These are phyloP conservation scores for Pseudopyrenochaeta lycopersici DNA, from an alignment of 2,329 filamentous ascomycete genomes.

Conservation along the genomic window DNA sequence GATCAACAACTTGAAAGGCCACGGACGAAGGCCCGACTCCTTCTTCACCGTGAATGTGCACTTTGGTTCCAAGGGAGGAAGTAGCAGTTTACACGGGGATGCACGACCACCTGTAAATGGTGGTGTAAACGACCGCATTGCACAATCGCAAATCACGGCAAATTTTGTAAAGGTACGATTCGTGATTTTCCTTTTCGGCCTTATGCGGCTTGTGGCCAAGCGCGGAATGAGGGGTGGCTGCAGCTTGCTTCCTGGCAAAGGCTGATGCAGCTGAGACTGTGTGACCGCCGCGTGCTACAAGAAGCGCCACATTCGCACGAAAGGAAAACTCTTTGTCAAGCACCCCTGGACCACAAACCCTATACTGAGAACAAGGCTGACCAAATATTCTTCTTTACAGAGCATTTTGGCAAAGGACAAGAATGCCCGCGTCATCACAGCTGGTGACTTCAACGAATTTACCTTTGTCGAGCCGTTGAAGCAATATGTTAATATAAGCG, in stretches of 20 bases:
- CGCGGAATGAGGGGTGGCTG: conserved; percentile 23
- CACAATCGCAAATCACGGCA: conserved; percentile 68
- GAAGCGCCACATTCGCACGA: conserved; percentile 25
- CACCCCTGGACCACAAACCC: too few relatives aligned
- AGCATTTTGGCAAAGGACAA: conserved; percentile 65
- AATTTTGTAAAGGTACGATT: conserved; percentile 45
- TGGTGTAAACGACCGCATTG: conserved; percentile 64
- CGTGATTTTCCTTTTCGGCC: background rate
- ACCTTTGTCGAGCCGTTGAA: conserved; percentile 67
- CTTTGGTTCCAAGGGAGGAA: conserved; percentile 72
- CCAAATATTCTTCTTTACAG: conserved; percentile 22
- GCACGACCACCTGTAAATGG: conserved; percentile 72
- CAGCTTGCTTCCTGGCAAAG: conserved; percentile 21
- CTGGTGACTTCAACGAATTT: conserved; percentile 80
- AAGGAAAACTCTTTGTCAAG: too few relatives aligned
- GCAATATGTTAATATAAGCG: conserved; percentile 62
- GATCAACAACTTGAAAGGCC: conserved; percentile 59
- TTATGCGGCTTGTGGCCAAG: conserved; percentile 1
- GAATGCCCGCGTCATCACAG: conserved; percentile 66
- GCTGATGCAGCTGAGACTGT: conserved; percentile 4
- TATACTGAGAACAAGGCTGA: conserved; percentile 31
- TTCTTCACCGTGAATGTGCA: conserved; percentile 80
- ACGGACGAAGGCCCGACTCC: conserved; percentile 36
- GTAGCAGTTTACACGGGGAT: conserved; percentile 71
- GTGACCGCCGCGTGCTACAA: conserved; percentile 12